Percentiles rank a stretch among this genome's conserved stretches.
These are phyloP conservation scores for Tylopilus subfusipes DNA, from an alignment of 768 basidiomycete species.

Conservation along the genomic window DNA sequence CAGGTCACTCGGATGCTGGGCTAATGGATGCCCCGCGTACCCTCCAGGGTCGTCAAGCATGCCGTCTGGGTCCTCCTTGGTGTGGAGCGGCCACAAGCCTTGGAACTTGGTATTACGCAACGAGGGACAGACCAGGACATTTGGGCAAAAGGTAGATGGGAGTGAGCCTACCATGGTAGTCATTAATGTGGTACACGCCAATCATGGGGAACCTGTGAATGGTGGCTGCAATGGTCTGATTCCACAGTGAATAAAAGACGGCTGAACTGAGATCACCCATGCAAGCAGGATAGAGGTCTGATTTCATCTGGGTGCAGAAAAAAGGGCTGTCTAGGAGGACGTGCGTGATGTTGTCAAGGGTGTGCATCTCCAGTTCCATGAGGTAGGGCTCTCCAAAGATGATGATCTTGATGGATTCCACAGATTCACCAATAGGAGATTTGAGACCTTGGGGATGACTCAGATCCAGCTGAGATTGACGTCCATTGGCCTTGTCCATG, in stretches of 20 bases:
- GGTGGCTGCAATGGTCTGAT: constrained; percentile 91
- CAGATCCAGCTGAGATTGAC: constrained; percentile 93
- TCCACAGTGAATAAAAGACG: constrained; percentile 98
- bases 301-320: constrained; percentile 93
- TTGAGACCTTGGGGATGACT: constrained; percentile 94
- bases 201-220: constrained; percentile 82
- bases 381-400: constrained; percentile 96
- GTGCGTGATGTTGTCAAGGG: constrained; percentile 92
- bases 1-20: too few relatives aligned
- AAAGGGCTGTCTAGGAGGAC: constrained; percentile 93
- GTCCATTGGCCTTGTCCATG: constrained; percentile 97
- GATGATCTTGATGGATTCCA: constrained; percentile 92
- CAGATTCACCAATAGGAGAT: constrained; percentile 87
- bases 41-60: too few relatives aligned
- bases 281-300: constrained; percentile 93
- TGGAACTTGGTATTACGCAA: constrained; percentile 98
- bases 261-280: constrained; percentile 97
- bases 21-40: too few relatives aligned
- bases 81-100: constrained; percentile 92
- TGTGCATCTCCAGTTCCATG: constrained; percentile 92
- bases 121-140: constrained; percentile 81
- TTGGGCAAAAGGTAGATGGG: constrained; percentile 90
- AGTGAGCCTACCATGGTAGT: constrained; percentile 91
- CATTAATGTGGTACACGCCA: constrained; percentile 93
- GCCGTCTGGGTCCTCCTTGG: constrained; percentile 98